phyloP scores from a whole-genome alignment of 495 filamentous ascomycete species.

The Penicillium odoratum region DNA sequence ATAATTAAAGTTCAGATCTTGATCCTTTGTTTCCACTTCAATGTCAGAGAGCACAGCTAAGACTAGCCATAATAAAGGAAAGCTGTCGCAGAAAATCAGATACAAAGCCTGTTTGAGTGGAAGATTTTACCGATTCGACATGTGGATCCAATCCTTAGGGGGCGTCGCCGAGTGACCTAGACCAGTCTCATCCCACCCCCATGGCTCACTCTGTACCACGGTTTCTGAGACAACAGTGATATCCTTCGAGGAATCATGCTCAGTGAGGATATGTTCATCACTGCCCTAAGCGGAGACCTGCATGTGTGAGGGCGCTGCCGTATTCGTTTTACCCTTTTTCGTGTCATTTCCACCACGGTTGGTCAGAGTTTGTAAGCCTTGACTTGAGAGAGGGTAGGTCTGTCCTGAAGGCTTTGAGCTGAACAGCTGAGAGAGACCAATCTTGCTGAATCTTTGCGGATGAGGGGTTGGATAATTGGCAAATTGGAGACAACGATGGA shows the following conservation, averaged over 20 bases:
- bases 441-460: constrained; percentile 34
- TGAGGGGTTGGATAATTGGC: constrained; percentile 55
- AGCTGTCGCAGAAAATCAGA: too few relatives aligned
- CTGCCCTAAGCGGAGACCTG: constrained; percentile 30
- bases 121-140: too few relatives aligned
- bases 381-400: constrained; percentile 24
- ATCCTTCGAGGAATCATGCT: constrained; percentile 16
- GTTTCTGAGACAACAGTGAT: constrained; percentile 38
- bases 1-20: too few relatives aligned
- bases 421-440: constrained; percentile 33
- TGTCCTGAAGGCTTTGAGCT: constrained; percentile 21
- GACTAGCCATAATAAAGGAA: too few relatives aligned
- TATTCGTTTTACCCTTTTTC: constrained; percentile 17
- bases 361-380: constrained; percentile 16
- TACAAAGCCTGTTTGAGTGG: too few relatives aligned
- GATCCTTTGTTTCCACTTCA: too few relatives aligned
- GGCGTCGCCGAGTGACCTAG: constrained; percentile 7
- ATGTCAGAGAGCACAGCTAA: too few relatives aligned
- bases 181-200: constrained; percentile 4
- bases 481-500: constrained; percentile 55
- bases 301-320: constrained; percentile 14
- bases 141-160: background rate
- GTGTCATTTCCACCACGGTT: constrained; percentile 11
- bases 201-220: constrained; percentile 29
- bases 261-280: constrained; percentile 31